Evolutionary conservation across 2,329 filamentous ascomycete species (phyloP).

Genomic region (Beauveria scarabaeidicola): DNA sequence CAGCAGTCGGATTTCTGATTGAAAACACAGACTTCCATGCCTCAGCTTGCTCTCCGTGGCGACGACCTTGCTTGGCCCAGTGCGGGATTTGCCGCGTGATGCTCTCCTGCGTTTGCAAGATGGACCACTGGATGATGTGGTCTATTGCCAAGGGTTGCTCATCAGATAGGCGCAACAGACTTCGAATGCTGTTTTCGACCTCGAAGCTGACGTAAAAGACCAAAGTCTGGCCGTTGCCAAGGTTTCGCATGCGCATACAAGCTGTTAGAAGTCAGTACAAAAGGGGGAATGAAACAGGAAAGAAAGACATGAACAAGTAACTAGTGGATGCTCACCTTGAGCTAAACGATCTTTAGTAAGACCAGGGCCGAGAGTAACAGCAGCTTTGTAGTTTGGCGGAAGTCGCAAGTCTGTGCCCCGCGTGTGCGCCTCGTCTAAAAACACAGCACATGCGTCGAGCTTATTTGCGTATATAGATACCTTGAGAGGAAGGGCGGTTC

Average conservation of each 20-base stretch:
- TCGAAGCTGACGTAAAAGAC: constrained; percentile 53
- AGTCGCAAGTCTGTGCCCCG: constrained; percentile 60
- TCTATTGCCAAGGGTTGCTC: constrained; percentile 30
- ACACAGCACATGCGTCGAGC: constrained; percentile 53
- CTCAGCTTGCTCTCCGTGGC: constrained; percentile 34
- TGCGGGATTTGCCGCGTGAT: constrained; percentile 41
- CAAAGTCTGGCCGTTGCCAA: constrained; percentile 59
- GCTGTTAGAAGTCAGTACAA: constrained; percentile 31
- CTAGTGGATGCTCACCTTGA: constrained; percentile 45
- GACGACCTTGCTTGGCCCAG: constrained; percentile 52
- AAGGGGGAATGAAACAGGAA: no score
- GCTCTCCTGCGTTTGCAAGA: constrained; percentile 47
- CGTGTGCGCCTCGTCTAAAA: constrained; percentile 63
- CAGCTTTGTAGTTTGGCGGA: constrained; percentile 49
- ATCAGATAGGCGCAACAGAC: constrained; percentile 13
- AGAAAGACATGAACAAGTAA: background rate
- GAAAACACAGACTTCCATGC: constrained; percentile 22
- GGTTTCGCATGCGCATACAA: constrained; percentile 62
- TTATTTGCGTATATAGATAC: constrained; percentile 50
- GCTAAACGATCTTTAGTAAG: constrained; percentile 61
- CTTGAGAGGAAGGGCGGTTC: constrained; percentile 39
- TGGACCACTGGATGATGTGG: constrained; percentile 50
- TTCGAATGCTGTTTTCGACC: constrained; percentile 44
- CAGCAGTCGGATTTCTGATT: background rate
- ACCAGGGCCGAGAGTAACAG: constrained; percentile 56